phyloP scores from a whole-genome alignment of 495 filamentous ascomycete species.

The Pyrenopolyporus hunteri region DNA sequence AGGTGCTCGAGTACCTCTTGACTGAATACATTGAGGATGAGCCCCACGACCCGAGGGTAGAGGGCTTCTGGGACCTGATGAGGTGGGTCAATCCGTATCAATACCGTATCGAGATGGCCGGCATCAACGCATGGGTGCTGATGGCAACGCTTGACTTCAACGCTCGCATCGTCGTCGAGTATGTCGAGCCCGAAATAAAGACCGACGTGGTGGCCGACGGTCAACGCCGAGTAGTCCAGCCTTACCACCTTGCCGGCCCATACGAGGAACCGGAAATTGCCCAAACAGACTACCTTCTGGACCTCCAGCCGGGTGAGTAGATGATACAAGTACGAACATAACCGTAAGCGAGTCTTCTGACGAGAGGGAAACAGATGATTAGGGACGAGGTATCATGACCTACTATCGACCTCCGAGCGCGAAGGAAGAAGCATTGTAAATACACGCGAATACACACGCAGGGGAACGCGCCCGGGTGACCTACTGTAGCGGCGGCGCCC shows the following conservation, averaged over 20 bases:
- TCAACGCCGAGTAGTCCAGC: constrained; percentile 7
- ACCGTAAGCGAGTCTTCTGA: not conserved
- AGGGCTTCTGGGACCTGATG: constrained; percentile 2
- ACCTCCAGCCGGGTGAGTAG: not conserved
- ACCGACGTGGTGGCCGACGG: constrained; percentile 31
- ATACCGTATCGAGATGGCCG: constrained; percentile 37
- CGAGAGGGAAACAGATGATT: no score
- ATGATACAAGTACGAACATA: no score
- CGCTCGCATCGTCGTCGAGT: constrained; percentile 38
- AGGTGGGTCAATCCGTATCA: constrained; percentile 37
- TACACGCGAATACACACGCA: no score
- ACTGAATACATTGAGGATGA: not conserved
- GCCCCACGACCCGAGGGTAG: not conserved
- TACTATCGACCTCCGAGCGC: no score
- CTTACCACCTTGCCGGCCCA: constrained; percentile 24
- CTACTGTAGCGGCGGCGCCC: no score
- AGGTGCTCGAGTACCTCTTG: not conserved
- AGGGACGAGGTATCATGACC: no score
- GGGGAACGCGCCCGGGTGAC: no score
- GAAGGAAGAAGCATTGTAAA: not conserved
- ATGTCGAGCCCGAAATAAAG: constrained; percentile 6
- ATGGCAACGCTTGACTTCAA: constrained; percentile 37
- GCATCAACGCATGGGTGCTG: constrained; percentile 40
- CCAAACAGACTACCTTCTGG: not conserved
- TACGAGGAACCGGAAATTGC: not conserved